Conservation (phyloP, 495 filamentous ascomycete species). For the Aspergillus saccharolyticus region DNA sequence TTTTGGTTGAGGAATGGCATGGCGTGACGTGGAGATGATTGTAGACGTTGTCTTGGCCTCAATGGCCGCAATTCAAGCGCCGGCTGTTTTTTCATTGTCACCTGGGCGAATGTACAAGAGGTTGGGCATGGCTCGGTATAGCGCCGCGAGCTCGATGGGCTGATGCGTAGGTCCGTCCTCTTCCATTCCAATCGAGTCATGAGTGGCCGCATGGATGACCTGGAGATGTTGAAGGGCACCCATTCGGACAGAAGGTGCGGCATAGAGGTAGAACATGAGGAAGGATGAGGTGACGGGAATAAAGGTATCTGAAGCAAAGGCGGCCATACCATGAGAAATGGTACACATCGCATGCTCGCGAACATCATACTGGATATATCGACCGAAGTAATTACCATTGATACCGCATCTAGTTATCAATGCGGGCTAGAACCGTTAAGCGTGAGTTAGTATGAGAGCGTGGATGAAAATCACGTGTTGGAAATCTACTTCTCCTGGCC, state of each 20-base stretch:
- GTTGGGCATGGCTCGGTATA: conserved; percentile 59
- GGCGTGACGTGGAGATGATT: conserved; percentile 48
- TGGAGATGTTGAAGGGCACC: conserved; percentile 53
- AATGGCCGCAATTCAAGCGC: conserved; percentile 50
- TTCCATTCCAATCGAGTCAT: conserved; percentile 55
- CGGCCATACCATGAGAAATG: conserved; percentile 51
- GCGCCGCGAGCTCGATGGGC: conserved; percentile 50
- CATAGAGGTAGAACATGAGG: conserved; percentile 61
- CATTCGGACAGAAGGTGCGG: conserved; percentile 56
- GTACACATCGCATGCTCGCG: conserved; percentile 51
- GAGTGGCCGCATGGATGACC: conserved; percentile 54
- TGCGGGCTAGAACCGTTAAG: conserved; percentile 27
- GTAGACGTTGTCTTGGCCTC: conserved; percentile 36
- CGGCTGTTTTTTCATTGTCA: conserved; percentile 53
- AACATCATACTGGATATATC: conserved; percentile 52
- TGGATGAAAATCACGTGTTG: conserved; percentile 37
- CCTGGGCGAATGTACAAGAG: conserved; percentile 53
- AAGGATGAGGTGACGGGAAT: conserved; percentile 50
- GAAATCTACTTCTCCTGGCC: conserved; percentile 50
- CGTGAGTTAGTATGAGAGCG: not conserved
- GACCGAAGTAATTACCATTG: conserved; percentile 45
- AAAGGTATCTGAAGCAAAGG: conserved; percentile 45
- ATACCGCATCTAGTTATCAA: conserved; percentile 41
- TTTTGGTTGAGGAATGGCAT: conserved; percentile 38
- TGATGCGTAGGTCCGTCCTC: conserved; percentile 61